Conservation (phyloP, 1,139 yeast species). For the Kodamaea sp. region DNA sequence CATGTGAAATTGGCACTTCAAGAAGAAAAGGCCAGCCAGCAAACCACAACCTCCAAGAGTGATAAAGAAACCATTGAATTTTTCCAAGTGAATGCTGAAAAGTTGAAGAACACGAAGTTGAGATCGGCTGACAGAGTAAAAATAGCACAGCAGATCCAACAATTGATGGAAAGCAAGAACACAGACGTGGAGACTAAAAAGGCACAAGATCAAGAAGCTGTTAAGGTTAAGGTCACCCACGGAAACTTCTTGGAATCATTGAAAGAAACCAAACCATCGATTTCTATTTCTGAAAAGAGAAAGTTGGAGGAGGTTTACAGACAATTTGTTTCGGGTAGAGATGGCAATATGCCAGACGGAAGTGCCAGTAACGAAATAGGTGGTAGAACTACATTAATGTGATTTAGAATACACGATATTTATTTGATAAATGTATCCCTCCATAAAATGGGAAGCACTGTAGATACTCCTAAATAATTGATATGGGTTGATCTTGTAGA, state of each 20-base stretch:
- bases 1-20: slow-evolving; percentile 64
- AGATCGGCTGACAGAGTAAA: slow-evolving; percentile 48
- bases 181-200: slow-evolving; percentile 12
- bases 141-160: slow-evolving; percentile 49
- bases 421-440: no score
- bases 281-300: slow-evolving; percentile 67
- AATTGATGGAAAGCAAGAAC: slow-evolving; percentile 24
- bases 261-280: slow-evolving; percentile 81
- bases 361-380: slow-evolving; percentile 82
- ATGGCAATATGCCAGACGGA: slow-evolving; percentile 90
- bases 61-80: slow-evolving; percentile 29
- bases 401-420: no score
- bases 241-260: slow-evolving; percentile 66
- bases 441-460: no score
- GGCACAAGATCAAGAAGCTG: slow-evolving; percentile 15
- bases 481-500: no score
- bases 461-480: no score
- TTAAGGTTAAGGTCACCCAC: slow-evolving; percentile 43
- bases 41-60: slow-evolving; percentile 12
- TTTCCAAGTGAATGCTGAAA: slow-evolving; percentile 37
- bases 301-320: slow-evolving; percentile 67
- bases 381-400: slow-evolving; percentile 77
- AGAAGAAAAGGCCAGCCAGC: slow-evolving; percentile 30
- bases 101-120: slow-evolving; percentile 31
- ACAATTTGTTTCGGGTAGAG: slow-evolving; percentile 76